phyloP scores from a whole-genome alignment of 2,329 filamentous ascomycete species.

The Trichoderma harzianum region DNA sequence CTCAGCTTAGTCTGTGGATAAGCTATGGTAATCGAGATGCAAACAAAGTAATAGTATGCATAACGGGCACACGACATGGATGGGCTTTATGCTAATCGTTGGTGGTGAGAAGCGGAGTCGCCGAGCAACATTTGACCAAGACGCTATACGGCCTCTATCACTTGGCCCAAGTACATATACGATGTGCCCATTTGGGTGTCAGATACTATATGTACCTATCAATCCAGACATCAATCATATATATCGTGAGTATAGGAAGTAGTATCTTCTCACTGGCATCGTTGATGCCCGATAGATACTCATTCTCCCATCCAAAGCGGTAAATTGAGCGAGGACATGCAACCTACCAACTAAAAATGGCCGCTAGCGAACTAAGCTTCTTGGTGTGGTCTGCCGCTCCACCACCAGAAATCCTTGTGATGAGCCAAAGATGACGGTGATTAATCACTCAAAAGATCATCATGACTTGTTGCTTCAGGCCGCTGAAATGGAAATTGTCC shows the following conservation, averaged over 20 bases:
- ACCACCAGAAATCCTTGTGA: not conserved
- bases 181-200: not conserved
- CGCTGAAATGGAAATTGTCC: not conserved
- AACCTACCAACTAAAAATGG: not conserved
- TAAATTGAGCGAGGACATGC: not conserved
- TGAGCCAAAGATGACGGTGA: not conserved
- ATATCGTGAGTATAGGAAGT: not conserved
- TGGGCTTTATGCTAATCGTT: not conserved
- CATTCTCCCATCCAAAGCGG: not conserved
- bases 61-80: not conserved
- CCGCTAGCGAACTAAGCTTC: not conserved
- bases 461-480: not conserved
- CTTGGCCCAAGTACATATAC: no score
- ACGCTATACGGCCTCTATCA: no score
- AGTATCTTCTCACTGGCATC: not conserved
- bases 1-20: constrained; percentile 3
- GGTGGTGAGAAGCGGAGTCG: not conserved
- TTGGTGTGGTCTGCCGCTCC: not conserved
- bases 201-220: no score
- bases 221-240: not conserved
- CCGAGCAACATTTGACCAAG: not conserved
- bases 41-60: not conserved
- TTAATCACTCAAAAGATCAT: not conserved
- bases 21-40: not conserved
- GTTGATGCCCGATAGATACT: not conserved